Percentiles rank a stretch among this genome's conserved stretches.
Evolutionary conservation across 2,329 filamentous ascomycete genomes (phyloP).

Genomic region (Ceratocystis colombiana): DNA sequence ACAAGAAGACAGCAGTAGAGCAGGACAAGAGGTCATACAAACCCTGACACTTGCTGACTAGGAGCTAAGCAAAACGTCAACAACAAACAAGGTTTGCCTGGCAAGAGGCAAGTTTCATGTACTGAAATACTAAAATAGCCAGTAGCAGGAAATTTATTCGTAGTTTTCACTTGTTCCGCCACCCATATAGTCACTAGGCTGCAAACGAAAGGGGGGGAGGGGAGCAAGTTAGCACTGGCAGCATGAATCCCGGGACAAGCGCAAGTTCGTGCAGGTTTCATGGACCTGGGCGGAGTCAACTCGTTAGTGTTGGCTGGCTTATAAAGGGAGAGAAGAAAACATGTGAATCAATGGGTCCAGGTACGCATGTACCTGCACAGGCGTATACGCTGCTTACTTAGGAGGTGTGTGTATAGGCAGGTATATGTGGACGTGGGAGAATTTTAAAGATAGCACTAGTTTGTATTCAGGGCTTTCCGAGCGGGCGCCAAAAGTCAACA

Average conservation of each 20-base stretch:
- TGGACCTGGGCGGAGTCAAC: neutral
- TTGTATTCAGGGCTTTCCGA: neutral
- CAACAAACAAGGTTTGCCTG: slow-evolving; percentile 1
- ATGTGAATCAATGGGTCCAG: neutral
- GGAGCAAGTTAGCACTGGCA: neutral
- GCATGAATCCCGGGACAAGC: neutral
- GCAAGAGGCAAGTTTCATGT: slow-evolving; percentile 1
- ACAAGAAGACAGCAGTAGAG: neutral
- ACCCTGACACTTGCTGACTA: neutral
- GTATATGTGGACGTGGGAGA: neutral
- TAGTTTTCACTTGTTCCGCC: neutral
- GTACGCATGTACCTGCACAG: neutral
- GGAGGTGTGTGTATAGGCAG: neutral
- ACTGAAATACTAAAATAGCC: neutral
- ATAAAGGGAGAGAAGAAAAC: neutral
- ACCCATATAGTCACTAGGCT: neutral
- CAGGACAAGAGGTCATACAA: neutral
- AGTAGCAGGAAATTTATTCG: neutral
- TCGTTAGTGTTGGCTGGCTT: neutral
- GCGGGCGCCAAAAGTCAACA: slow-evolving; percentile 6
- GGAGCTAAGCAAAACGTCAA: slow-evolving; percentile 7
- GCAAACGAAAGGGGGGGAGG: neutral
- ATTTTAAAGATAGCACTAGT: neutral
- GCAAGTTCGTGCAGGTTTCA: slow-evolving; percentile 8
- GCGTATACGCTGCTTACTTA: neutral